These are phyloP conservation scores for Fusarium sp. DNA, from an alignment of 2,329 filamentous ascomycete genomes.

Conservation along the genomic window DNA sequence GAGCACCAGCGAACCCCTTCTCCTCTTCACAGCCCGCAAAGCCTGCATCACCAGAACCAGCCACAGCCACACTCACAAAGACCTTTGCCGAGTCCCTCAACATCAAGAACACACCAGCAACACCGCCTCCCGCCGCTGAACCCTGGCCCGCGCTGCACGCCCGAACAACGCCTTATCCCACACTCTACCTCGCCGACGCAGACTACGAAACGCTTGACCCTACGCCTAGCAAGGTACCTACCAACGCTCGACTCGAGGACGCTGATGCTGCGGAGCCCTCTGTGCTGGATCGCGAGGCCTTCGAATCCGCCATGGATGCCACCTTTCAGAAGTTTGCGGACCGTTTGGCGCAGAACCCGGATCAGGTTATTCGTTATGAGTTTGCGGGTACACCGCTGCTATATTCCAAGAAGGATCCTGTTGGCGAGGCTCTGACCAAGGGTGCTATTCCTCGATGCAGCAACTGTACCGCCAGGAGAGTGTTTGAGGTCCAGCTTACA, in stretches of 20 bases:
- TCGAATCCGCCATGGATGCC: constrained; percentile 80
- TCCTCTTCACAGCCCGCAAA: constrained; percentile 47
- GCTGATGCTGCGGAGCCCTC: constrained; percentile 54
- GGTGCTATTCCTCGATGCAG: constrained; percentile 77
- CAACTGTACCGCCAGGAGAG: constrained; percentile 79
- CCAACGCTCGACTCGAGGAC: constrained; percentile 58
- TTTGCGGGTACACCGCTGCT: constrained; percentile 79
- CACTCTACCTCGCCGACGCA: constrained; percentile 84
- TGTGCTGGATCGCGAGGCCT: constrained; percentile 74
- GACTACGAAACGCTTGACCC: constrained; percentile 89
- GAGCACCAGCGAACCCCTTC: constrained; percentile 42
- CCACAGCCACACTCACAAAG: constrained; percentile 60
- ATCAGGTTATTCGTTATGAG: constrained; percentile 86
- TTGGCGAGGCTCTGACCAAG: constrained; percentile 72
- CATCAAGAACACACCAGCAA: constrained; percentile 67
- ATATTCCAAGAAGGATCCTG: constrained; percentile 80
- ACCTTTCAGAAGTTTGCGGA: constrained; percentile 86
- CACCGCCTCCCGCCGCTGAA: constrained; percentile 59
- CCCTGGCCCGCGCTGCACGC: constrained; percentile 79
- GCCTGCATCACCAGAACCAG: constrained; percentile 42
- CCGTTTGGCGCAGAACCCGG: constrained; percentile 81
- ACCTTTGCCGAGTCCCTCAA: constrained; percentile 82
- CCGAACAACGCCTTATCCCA: constrained; percentile 78
- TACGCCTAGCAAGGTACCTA: constrained; percentile 61
- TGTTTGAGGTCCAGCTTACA: constrained; percentile 93